A percentile compares a stretch with the other conserved stretches of the same genome.
phyloP scores from a whole-genome alignment of 169 alveolate genomes.

The Pseudocohnilembus persalinus region DNA sequence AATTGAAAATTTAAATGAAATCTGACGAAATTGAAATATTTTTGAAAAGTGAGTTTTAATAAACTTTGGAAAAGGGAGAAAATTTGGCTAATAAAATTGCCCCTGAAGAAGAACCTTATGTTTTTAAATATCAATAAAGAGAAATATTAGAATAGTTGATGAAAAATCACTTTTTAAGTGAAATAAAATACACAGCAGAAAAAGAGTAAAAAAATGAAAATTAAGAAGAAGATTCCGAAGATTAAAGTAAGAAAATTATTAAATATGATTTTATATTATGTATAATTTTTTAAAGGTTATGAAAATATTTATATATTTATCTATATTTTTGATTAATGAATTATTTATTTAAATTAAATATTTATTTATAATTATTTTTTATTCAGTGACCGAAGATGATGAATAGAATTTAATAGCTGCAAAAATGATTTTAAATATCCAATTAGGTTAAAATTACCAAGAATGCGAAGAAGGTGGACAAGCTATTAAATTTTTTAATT shows the following conservation, averaged over 20 bases:
- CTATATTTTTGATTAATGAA: too few relatives aligned
- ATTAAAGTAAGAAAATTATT: too few relatives aligned
- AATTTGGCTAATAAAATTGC: constrained; percentile 27
- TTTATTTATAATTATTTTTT: too few relatives aligned
- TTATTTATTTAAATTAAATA: too few relatives aligned
- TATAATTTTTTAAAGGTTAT: too few relatives aligned
- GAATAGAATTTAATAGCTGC: constrained; percentile 23
- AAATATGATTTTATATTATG: too few relatives aligned
- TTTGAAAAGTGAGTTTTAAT: constrained; percentile 21
- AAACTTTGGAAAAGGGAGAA: constrained; percentile 35
- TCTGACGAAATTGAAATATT: background rate
- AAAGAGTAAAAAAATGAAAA: background rate
- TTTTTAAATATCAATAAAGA: constrained; percentile 53
- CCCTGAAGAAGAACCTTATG: constrained; percentile 53
- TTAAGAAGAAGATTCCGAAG: too few relatives aligned
- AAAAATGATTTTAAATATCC: constrained; percentile 41
- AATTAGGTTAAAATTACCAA: constrained; percentile 57
- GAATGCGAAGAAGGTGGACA: constrained; percentile 69
- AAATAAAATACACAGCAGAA: background rate
- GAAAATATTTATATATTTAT: too few relatives aligned
- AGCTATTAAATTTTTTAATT: constrained; percentile 51
- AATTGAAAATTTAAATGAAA: background rate
- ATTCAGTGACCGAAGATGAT: too few relatives aligned
- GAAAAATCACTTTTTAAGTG: constrained; percentile 19
- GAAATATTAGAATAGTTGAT: constrained; percentile 38